Conservation (phyloP, 768 basidiomycete genomes). For the Amanita phalloides region DNA sequence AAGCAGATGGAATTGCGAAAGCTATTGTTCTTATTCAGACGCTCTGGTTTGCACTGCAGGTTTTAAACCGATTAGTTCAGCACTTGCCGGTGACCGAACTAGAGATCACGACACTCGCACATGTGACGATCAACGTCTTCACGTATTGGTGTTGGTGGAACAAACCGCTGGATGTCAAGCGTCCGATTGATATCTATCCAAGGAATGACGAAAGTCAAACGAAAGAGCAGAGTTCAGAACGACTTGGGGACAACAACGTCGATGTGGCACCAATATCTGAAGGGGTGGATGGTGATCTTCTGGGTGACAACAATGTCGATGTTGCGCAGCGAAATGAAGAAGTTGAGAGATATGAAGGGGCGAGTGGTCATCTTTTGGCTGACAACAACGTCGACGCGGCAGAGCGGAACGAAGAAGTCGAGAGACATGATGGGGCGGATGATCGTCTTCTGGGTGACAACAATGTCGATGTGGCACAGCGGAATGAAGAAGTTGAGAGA, state of each 20-base stretch:
- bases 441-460: too few species aligned
- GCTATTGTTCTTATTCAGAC: slow-evolving; percentile 19
- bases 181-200: background rate
- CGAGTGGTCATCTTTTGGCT: too few species aligned
- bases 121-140: slow-evolving; percentile 15
- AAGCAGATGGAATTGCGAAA: slow-evolving; percentile 20
- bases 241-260: background rate
- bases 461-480: too few species aligned
- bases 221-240: background rate
- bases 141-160: slow-evolving; percentile 22
- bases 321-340: too few species aligned
- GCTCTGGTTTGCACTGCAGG: slow-evolving; percentile 20
- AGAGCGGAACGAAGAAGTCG: too few species aligned
- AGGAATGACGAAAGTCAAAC: background rate
- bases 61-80: slow-evolving; percentile 12
- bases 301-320: too few species aligned
- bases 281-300: too few species aligned
- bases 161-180: slow-evolving; percentile 18
- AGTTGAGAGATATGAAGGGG: too few species aligned
- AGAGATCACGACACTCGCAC: slow-evolving; percentile 21
- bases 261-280: too few species aligned
- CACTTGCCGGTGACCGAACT: slow-evolving; percentile 19
- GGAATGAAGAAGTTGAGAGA: too few species aligned
- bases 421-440: too few species aligned
- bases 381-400: too few species aligned